Evolutionary conservation across 306 rosid species (phyloP).

Genomic region (Prunus mume): DNA sequence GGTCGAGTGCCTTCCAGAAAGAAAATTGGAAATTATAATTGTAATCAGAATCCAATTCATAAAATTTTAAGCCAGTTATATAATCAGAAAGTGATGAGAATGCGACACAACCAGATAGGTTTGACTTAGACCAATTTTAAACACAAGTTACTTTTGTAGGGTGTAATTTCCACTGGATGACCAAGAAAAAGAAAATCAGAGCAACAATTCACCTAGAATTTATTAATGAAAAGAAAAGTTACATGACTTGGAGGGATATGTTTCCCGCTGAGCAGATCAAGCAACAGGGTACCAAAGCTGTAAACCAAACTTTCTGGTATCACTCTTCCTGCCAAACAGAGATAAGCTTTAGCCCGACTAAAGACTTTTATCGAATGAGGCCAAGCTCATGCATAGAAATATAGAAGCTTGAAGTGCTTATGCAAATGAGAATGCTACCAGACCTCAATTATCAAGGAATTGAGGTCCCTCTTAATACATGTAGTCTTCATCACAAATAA

Average conservation of each 20-base stretch:
- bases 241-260: constrained; percentile 96
- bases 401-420: background rate
- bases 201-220: constrained; percentile 23
- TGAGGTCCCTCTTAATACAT: background rate
- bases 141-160: constrained; percentile 4
- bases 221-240: constrained; percentile 19
- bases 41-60: background rate
- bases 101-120: background rate
- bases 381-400: background rate
- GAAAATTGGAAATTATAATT: constrained; percentile 11
- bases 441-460: background rate
- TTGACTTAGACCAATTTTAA: background rate
- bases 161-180: background rate
- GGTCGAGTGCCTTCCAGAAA: constrained; percentile 76
- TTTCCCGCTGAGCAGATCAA: constrained; percentile 92
- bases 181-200: constrained; percentile 12
- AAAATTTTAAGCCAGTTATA: background rate
- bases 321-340: constrained; percentile 70
- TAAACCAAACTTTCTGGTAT: constrained; percentile 80
- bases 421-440: background rate
- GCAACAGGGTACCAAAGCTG: constrained; percentile 90
- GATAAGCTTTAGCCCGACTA: constrained; percentile 16
- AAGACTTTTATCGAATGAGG: background rate
- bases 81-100: background rate
- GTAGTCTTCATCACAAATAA: background rate